Percentiles rank a stretch among this genome's conserved stretches.
Evolutionary conservation across 495 filamentous ascomycete genomes (phyloP).

Genomic region (Penicillium turbatum): DNA sequence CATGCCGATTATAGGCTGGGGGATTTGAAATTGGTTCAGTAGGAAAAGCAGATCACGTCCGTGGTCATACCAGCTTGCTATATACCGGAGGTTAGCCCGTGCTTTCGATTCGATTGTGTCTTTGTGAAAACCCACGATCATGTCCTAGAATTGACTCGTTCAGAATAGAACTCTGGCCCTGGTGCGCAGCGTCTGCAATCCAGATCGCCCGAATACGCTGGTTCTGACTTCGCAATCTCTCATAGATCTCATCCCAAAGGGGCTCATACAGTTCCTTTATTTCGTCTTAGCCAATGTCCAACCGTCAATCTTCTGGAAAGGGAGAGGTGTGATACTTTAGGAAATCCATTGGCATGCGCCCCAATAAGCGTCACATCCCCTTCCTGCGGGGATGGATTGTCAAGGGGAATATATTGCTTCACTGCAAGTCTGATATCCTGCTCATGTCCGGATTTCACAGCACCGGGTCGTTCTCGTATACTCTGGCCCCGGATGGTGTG

Average conservation of each 20-base stretch:
- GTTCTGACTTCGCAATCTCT: conserved; percentile 41
- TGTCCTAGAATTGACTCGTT: conserved; percentile 62
- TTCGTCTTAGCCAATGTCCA: too few species aligned
- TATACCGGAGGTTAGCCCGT: too few species aligned
- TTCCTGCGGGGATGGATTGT: conserved; percentile 47
- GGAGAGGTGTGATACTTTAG: conserved; percentile 48
- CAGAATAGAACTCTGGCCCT: conserved; percentile 59
- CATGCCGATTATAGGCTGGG: conserved; percentile 66
- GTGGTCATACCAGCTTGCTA: conserved; percentile 66
- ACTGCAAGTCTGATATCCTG: conserved; percentile 53
- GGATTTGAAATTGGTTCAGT: conserved; percentile 65
- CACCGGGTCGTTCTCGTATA: conserved; percentile 55
- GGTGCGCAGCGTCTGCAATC: conserved; percentile 64
- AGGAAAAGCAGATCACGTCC: conserved; percentile 67
- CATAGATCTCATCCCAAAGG: conserved; percentile 61
- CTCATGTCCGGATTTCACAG: conserved; percentile 49
- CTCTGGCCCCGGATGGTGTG: conserved; percentile 55
- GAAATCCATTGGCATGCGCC: conserved; percentile 70
- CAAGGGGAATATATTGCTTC: conserved; percentile 66
- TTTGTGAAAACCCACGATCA: not conserved
- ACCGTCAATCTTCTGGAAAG: too few species aligned
- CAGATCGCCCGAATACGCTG: conserved; percentile 56
- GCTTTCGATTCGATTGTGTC: not conserved
- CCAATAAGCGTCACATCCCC: conserved; percentile 70
- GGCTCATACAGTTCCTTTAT: conserved; percentile 75